Base-by-base conservation (phyloP, 2,329 filamentous ascomycete genomes). In the Didymella sp. region DNA sequence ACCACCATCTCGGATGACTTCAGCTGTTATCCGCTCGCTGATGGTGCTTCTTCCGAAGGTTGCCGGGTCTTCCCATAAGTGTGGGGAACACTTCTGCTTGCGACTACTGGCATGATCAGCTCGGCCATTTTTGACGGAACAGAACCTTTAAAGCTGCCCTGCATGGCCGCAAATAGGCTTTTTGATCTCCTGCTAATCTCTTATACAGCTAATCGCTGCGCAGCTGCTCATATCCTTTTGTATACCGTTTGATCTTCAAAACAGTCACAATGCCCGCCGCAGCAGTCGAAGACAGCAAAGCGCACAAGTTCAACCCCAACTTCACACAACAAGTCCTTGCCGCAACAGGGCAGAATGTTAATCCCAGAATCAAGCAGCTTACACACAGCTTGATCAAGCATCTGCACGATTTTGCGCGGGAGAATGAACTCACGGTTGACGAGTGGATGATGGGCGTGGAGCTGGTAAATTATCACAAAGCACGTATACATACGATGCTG, bases 391-490 rank as follows among this genome's bases (percentile, higher is more conserved):
- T 92, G 64, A 87, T 92, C 74, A 81, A 79, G 52, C 89, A 92
- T 78, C 80, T 93, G 53, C 90, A 93, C 79, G 89, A 92, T 76
- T 92, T 92, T 74, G 84, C 86, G 57, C 85, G 89, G 55, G 90
- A 92, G 69, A 86, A 90, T 68, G 89, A 92, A 76, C 84, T 92
- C 47, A 91, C 87, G 4, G 82, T 86, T n/a, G 89, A 90, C 51
- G 90, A 93, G 76, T 92, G 89, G 89, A 84, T 91, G 79, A 75
- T 84, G 8, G 89, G 89, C 47, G 86, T 92, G 40, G 82, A 89
- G 71, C 90, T 89, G 73, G 80, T 92, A 70, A 15, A 9, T 17
- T 1, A 25, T 2, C 13, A 7, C n/a, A 1, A 21, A 12, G 15
- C 21, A 25, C 35, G 15, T 8, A n/a, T 25, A 9, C 2, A 4